Evolutionary conservation across 805 yeast genomes (phyloP).

Genomic region (Yamadazyma takamatsuzukensis): DNA sequence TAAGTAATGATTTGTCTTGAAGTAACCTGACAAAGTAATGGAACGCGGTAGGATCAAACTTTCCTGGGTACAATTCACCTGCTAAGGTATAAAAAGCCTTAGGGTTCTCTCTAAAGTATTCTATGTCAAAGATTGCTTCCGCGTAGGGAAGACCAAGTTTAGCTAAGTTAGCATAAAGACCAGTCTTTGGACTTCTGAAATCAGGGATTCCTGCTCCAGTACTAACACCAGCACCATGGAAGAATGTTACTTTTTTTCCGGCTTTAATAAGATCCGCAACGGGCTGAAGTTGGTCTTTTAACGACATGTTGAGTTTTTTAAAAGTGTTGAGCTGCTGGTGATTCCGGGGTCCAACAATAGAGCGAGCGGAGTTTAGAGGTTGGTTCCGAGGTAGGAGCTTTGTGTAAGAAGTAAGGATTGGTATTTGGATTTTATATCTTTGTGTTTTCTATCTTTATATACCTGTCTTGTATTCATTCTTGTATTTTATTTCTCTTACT

Average conservation of each 20-base stretch:
- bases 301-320: too few relatives aligned
- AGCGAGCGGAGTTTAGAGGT: too few relatives aligned
- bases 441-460: not conserved
- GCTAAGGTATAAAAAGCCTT: slow-evolving; percentile 83
- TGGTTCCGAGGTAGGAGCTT: too few relatives aligned
- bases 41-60: slow-evolving; percentile 76
- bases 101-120: slow-evolving; percentile 71
- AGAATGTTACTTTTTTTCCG: slow-evolving; percentile 52
- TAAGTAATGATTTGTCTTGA: slow-evolving; percentile 58
- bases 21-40: slow-evolving; percentile 69
- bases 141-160: slow-evolving; percentile 80
- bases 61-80: slow-evolving; percentile 83
- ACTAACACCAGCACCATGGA: slow-evolving; percentile 93
- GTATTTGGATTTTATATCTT: too few relatives aligned
- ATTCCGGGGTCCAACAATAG: too few relatives aligned
- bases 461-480: not conserved
- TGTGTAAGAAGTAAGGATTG: not conserved
- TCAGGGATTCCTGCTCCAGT: slow-evolving; percentile 96
- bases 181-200: slow-evolving; percentile 87
- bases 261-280: slow-evolving; percentile 26
- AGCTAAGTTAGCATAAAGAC: slow-evolving; percentile 76
- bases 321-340: too few relatives aligned
- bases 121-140: slow-evolving; percentile 93
- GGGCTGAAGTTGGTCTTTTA: too few relatives aligned
- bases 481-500: not conserved